phyloP scores from a whole-genome alignment of 345 rosid species.

The Abelmoschus esculentus region DNA sequence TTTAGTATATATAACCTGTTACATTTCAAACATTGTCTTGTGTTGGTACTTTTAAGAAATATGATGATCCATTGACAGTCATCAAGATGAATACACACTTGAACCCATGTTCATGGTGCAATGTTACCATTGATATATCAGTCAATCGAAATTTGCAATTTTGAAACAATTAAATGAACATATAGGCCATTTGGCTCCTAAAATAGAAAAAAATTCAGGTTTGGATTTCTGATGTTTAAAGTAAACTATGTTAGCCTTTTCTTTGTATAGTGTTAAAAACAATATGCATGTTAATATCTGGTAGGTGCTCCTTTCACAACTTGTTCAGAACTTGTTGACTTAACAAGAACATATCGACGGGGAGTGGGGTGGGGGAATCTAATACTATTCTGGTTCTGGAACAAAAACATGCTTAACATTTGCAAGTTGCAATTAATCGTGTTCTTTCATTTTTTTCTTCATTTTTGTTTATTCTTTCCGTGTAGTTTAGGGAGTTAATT shows the following conservation, averaged over 20 bases:
- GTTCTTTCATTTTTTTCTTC: background rate
- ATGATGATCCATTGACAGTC: background rate
- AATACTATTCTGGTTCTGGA: background rate
- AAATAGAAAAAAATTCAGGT: background rate
- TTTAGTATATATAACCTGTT: background rate
- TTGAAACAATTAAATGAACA: background rate
- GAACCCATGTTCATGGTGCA: background rate
- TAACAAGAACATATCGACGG: background rate
- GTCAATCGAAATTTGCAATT: background rate
- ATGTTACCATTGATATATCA: background rate
- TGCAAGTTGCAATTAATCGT: background rate
- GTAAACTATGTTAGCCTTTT: background rate
- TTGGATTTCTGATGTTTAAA: background rate
- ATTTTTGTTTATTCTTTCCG: background rate
- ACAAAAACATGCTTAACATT: background rate
- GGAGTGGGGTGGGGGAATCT: background rate
- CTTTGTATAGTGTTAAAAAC: background rate
- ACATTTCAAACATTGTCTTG: background rate
- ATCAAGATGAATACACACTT: background rate
- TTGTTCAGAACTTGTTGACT: background rate
- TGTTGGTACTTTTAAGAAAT: background rate
- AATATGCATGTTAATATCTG: background rate
- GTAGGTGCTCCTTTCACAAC: background rate
- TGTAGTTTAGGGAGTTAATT: background rate
- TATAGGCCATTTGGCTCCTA: background rate